Evolutionary conservation across 2,329 filamentous ascomycete species (phyloP).

Genomic region (Xylariaceae sp.): DNA sequence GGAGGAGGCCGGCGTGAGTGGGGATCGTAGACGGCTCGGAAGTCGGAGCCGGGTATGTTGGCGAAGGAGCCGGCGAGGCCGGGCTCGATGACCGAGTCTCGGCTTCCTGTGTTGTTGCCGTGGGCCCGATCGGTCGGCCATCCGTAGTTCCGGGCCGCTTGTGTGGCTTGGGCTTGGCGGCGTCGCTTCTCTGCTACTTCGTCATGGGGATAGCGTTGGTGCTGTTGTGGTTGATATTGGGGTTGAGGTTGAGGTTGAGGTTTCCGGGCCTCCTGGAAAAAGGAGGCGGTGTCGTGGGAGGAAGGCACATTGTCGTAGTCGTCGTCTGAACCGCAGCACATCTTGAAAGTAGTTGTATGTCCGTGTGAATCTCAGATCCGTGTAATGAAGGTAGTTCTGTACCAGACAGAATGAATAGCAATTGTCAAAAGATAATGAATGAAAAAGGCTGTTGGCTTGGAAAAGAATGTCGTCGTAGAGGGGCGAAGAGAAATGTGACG

Average conservation of each 20-base stretch:
- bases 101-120: slow-evolving; percentile 1
- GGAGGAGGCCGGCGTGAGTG: slow-evolving; percentile 1
- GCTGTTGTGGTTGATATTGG: background rate
- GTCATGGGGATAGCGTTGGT: background rate
- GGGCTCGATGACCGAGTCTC: slow-evolving; percentile 25
- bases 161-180: slow-evolving; percentile 16
- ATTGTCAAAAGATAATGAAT: background rate
- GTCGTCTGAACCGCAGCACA: slow-evolving; percentile 17
- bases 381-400: slow-evolving; percentile 10
- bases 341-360: background rate
- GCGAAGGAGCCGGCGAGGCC: slow-evolving; percentile 11
- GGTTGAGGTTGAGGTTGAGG: background rate
- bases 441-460: too few species aligned
- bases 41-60: slow-evolving; percentile 22
- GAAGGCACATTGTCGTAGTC: slow-evolving; percentile 13
- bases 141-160: slow-evolving; percentile 21
- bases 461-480: background rate
- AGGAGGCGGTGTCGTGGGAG: background rate
- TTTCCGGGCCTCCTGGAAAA: background rate
- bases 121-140: slow-evolving; percentile 15
- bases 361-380: background rate
- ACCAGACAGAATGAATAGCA: slow-evolving; percentile 9
- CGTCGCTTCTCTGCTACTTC: slow-evolving; percentile 12
- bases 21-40: slow-evolving; percentile 18
- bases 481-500: background rate